These are phyloP conservation scores for Mycena sp. DNA, from an alignment of 1,284 basidiomycete species.

Conservation along the genomic window DNA sequence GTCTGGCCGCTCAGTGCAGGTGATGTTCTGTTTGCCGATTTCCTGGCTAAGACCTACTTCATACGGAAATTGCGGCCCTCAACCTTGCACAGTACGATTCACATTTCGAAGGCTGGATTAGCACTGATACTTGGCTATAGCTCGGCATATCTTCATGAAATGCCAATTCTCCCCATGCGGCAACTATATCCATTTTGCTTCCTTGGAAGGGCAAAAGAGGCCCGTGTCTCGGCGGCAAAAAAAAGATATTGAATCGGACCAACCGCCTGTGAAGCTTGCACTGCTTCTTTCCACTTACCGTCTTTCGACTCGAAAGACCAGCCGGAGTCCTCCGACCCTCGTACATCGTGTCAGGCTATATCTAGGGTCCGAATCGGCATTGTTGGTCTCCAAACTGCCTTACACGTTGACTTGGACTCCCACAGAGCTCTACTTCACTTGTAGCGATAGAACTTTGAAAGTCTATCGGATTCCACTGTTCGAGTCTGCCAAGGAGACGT, in stretches of 20 bases:
- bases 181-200: conserved; percentile 38
- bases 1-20: conserved; percentile 42
- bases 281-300: conserved; percentile 39
- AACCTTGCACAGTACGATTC: conserved; percentile 33
- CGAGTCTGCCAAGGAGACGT: background rate
- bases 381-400: conserved; percentile 33
- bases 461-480: conserved; percentile 35
- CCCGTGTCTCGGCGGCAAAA: conserved; percentile 4
- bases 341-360: conserved; percentile 35
- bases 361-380: conserved; percentile 22
- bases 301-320: conserved; percentile 34
- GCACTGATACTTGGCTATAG: conserved; percentile 18
- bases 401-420: conserved; percentile 39
- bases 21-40: conserved; percentile 42
- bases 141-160: conserved; percentile 39
- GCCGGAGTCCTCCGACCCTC: conserved; percentile 36
- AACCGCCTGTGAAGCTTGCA: conserved; percentile 24
- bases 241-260: background rate
- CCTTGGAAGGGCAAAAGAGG: conserved; percentile 35
- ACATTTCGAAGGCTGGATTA: background rate
- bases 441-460: conserved; percentile 24
- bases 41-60: conserved; percentile 39
- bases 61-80: conserved; percentile 39
- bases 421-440: conserved; percentile 34
- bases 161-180: conserved; percentile 41